Evolutionary conservation across 2,329 filamentous ascomycete species (phyloP), one percentile per base, ranked within the genome.

Genomic region (Ramularia endophylla): DNA sequence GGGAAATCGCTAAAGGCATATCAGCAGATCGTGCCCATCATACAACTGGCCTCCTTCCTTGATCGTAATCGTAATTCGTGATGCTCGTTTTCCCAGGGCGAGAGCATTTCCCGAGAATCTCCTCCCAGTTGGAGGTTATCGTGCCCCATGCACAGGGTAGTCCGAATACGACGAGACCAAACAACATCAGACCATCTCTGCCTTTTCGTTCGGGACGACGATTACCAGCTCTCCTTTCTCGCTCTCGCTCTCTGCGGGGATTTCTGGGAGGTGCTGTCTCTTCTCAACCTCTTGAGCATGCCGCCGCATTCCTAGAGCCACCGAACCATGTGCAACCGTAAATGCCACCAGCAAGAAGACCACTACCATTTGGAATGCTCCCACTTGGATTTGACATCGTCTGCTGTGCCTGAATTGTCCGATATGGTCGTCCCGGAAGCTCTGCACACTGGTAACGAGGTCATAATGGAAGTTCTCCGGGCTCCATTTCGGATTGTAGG

Each of bases 351-450:
- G 22, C 3, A 47, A 15, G 12, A 36, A 43, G 11, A 53, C 38
- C 20, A 47, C 35, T 8, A 51, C 43, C 9, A 49, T 32, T 32
- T 54, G 51, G 25, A 53, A 47, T 7, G 43, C 51, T 20, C 47
- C 43, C 22, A 55, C 20, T 27, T 47, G 52, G 8, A 46, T 33
- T 15, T 41, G 41, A 45, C 54, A 56, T 27, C 49, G 43, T 36
- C 41, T 40, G 16, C 34, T 40, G 16, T 49, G 44, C 30, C 34
- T 43, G 28, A 30, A 37, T 7, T 46, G 48, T 43, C 47, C 45
- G 6, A 52, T 36, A 27, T 43, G 37, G 20, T 52, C 47, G 30
- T 53, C 47, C 38, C 51, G 51, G 40, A 48, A 51, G 15, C 40
- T 45, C 32, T 20, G 32, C 13, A 51, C 51, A 16, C 45, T 45